Conservation (phyloP, 371 early-diverging fungal genomes). For the Sporodiniella umbellata region DNA sequence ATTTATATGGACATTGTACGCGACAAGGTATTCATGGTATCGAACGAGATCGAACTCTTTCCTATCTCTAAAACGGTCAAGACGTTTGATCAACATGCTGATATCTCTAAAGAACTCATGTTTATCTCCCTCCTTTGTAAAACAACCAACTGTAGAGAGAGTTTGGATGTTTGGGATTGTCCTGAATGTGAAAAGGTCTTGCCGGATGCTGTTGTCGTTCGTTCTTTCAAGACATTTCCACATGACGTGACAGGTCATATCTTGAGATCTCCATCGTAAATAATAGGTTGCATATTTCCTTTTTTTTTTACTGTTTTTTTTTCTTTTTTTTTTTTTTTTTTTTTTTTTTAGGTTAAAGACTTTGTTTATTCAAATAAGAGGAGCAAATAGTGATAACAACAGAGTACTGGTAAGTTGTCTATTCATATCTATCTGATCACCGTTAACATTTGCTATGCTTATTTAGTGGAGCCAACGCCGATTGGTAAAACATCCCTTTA, state of each 20-base stretch:
- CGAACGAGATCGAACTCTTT: neutral
- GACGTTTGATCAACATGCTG: neutral
- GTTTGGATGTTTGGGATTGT: constrained; percentile 23
- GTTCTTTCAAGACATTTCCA: constrained; percentile 15
- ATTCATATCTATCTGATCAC: neutral
- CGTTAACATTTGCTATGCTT: neutral
- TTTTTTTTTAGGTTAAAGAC: neutral
- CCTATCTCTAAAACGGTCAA: neutral
- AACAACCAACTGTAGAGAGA: constrained; percentile 17
- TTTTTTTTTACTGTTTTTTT: neutral
- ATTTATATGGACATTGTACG: neutral
- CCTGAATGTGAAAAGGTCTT: constrained; percentile 5
- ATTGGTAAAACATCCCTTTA: constrained; percentile 6
- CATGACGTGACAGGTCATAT: constrained; percentile 11
- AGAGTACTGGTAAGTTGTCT: constrained; percentile 1
- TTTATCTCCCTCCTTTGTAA: constrained; percentile 1
- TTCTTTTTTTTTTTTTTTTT: too few species aligned
- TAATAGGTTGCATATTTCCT: neutral
- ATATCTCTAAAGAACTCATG: neutral
- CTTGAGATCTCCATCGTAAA: constrained; percentile 11
- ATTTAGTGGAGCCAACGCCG: neutral
- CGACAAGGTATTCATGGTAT: neutral
- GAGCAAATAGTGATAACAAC: constrained; percentile 3
- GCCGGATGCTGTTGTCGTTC: constrained; percentile 14
- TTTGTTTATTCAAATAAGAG: constrained; percentile 10